Evolutionary conservation across 2,329 filamentous ascomycete genomes (phyloP).

Genomic region (Calonectria hongkongensis): DNA sequence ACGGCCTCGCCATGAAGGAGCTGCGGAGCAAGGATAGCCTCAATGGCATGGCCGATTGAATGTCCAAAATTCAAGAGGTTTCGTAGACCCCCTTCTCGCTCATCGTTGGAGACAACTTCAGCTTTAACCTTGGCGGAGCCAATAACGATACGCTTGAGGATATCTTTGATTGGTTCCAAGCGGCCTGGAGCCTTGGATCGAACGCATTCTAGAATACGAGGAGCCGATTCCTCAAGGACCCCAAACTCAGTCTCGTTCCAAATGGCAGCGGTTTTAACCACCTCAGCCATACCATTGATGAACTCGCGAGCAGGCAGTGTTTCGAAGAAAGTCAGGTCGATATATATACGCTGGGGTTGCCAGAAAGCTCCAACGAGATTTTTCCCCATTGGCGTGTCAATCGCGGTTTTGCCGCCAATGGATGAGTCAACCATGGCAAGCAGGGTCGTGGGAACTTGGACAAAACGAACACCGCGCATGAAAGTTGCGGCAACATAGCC

Average conservation of each 20-base stretch:
- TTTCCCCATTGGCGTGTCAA: slow-evolving; percentile 96
- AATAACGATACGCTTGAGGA: slow-evolving; percentile 86
- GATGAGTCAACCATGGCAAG: slow-evolving; percentile 99
- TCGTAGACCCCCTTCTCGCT: slow-evolving; percentile 93
- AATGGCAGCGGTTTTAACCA: slow-evolving; percentile 97
- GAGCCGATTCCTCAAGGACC: slow-evolving; percentile 87
- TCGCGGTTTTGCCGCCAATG: slow-evolving; percentile 98
- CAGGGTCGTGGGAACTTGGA: slow-evolving; percentile 96
- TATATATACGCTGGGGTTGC: slow-evolving; percentile 95
- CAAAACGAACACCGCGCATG: slow-evolving; percentile 97
- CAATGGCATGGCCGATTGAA: slow-evolving; percentile 97
- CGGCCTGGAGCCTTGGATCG: slow-evolving; percentile 67
- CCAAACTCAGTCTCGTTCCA: slow-evolving; percentile 93
- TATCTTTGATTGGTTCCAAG: slow-evolving; percentile 81
- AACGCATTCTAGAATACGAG: slow-evolving; percentile 77
- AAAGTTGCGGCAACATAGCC: slow-evolving; percentile 98
- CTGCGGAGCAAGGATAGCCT: slow-evolving; percentile 96
- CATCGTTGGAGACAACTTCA: slow-evolving; percentile 93
- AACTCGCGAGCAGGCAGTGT: slow-evolving; percentile 94
- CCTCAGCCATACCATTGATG: slow-evolving; percentile 99
- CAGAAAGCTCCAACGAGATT: slow-evolving; percentile 97
- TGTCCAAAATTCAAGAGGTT: slow-evolving; percentile 99
- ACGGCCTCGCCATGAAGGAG: slow-evolving; percentile 97
- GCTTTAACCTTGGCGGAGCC: slow-evolving; percentile 96
- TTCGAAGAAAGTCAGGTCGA: slow-evolving; percentile 93